Conservation (phyloP, 139 green algal genomes). For the Tetraselmis chui region DNA sequence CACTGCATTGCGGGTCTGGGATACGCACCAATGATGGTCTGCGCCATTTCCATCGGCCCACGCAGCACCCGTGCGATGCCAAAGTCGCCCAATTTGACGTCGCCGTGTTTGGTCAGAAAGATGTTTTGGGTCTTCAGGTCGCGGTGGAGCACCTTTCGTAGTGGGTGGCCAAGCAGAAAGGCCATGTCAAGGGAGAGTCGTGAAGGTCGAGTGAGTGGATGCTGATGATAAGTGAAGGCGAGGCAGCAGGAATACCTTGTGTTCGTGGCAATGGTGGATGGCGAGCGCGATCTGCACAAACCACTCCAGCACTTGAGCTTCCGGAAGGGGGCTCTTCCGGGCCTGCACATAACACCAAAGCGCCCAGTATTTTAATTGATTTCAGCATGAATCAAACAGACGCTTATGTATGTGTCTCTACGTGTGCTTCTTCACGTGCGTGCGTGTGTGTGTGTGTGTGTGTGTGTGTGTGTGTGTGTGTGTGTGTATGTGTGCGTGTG, state of each 20-base stretch:
- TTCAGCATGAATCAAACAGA: neutral
- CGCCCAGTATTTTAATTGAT: no score
- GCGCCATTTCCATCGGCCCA: slow-evolving; percentile 26
- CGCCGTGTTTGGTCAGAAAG: slow-evolving; percentile 31
- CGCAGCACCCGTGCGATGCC: slow-evolving; percentile 47
- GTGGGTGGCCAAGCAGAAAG: no score
- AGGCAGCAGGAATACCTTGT: neutral
- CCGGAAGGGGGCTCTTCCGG: slow-evolving; percentile 27
- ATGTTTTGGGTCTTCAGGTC: slow-evolving; percentile 63
- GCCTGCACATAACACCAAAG: slow-evolving; percentile 13
- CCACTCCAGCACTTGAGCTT: slow-evolving; percentile 36
- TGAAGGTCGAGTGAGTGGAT: no score
- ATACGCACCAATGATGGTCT: slow-evolving; percentile 16
- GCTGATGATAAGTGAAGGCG: neutral
- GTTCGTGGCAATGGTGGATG: neutral
- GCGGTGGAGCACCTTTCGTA: slow-evolving; percentile 43
- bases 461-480: neutral
- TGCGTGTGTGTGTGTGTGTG: no score
- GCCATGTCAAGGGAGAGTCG: no score
- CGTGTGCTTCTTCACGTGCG: neutral
- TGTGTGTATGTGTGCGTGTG: neutral
- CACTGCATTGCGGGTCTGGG: no score
- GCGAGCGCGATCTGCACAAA: slow-evolving; percentile 22
- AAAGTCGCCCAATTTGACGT: slow-evolving; percentile 62
- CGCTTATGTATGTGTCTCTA: neutral